Evolutionary conservation across 257 asterid genomes (phyloP), one percentile per base, ranked within the genome.

Genomic region (Solanum dulcamara): DNA sequence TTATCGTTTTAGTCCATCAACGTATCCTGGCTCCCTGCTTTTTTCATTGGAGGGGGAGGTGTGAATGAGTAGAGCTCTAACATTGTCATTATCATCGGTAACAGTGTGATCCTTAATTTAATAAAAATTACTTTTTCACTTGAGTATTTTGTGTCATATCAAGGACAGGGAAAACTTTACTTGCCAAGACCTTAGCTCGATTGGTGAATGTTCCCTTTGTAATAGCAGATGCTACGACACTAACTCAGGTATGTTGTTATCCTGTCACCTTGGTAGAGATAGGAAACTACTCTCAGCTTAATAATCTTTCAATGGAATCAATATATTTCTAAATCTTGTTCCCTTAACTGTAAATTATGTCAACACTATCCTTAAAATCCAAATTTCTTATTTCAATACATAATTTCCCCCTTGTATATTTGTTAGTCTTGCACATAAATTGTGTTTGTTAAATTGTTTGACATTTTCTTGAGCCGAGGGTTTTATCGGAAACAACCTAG

Each of bases 111-210:
- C n/a, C 62, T 28, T 46, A 60, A 44, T 68, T 64, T 50, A 68
- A 72, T 44, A 90, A 81, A 51, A 88, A 84, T 51, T 88, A 88
- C 91, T 88, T 93, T 90, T 93, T 92, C 90, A 91, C 93, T 88
- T 93, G 81, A 90, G 90, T 85, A 86, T 84, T 87, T 86, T 83
- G 85, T 90, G 91, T 89, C 88, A 77, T 92, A 86, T 92, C 90
- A 94, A 93, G 98, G 98, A 97, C 98, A 97, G 99, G 99, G 93
- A 97, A 97, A 90, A 97, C 98, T 85, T 93, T 95, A 91, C 98
- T 97, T 85, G 98, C 99, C 83, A 97, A 95, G 89, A 97, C 98
- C 88, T 92, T 97, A 94, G 98, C 99, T 57, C 96, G 98, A 80
- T 87, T 97, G 88, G 99, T 97, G 85, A 97, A 95, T 80, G 99